Evolutionary conservation across 495 filamentous ascomycete genomes (phyloP), one percentile per base, ranked within the genome.

Genomic region (Halenospora varia): DNA sequence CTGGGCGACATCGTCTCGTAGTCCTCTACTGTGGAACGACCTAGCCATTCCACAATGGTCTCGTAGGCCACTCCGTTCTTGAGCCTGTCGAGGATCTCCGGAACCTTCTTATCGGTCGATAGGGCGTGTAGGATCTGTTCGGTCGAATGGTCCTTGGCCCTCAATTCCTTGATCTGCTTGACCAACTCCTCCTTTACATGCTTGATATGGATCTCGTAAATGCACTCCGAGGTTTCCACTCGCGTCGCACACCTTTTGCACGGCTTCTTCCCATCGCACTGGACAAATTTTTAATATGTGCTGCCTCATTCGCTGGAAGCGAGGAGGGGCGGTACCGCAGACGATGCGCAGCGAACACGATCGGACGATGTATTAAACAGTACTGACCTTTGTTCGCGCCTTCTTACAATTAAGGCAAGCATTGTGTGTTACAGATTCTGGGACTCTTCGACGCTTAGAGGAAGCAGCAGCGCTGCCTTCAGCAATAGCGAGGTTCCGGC

Each of bases 21-120:
- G 39, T 60, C 63, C 15, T 61, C 57, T 15, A 62, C 53, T 22
- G 62, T 63, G 17, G 67, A 55, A 10, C 49, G 60, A n/a, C 60
- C 64, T 24, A 75, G 59, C 67, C 68, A 70, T 25, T 70, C 63
- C 19, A 70, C 67, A 39, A 75, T 70, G 24, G 57, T 57, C 35
- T 73, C 62, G 53, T 67, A 66, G 9, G 58, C 58, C n/a, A 73
- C 62, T 35, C 69, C 67, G 25, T 55, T 65, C 19, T 63, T 55
- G 25, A 74, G 68, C 23, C 61, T 59, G 20, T 65, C 58, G 20
- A 73, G 63, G 23, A 71, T 70, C 24, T 73, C 70, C 23, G 67
- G 64, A n/a, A 68, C 69, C 45, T 70, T 64, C 29, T 71, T 68
- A 18, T 69, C 65, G 8, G 52, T 62, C 22, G 61, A 67, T 1